Evolutionary conservation across 306 rosid species (phyloP), one percentile per base, ranked within the genome.

Genomic region (Sophora flavescens): DNA sequence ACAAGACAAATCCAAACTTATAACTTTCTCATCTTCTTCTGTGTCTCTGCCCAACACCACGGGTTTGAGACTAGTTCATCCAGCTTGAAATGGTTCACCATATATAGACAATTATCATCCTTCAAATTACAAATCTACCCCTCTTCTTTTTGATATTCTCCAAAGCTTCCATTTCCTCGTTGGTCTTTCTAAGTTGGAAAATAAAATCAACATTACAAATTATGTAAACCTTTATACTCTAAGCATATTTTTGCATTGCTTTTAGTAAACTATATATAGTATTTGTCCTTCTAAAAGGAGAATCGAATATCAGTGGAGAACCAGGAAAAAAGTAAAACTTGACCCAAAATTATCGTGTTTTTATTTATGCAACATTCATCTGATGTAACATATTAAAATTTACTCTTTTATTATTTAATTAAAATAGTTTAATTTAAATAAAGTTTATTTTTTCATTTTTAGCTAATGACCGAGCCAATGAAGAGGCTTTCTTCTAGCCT

Each of bases 1-100:
- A 78, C 18, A 74, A 51, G 84, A 87, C 86, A 77, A 67, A 47
- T 52, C 30, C 33, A 77, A 71, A 62, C 72, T 76, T 44, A 33
- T 59, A 45, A 53, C 45, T 59, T 26, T 39, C 68, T 76, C 77
- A 45, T 38, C 68, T 48, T 7, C 39, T 28, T 64, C 70, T 42
- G 51, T 60, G 48, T 75, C 17, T 75, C 17, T 79, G 44, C 71
- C 48, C 18, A 45, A 45, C 11, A 38, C 50, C 81, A 44, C 38
- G 62, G 70, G 4, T 63, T 16, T 62, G 42, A 63, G 59, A 45
- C 78, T 38, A 87, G 76, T 72, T 65, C 78, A 52, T 72, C 75
- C 50, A 57, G 16, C 58, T 18, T 74, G 50, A 32, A 17, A 51
- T 39, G 18, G 75, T 17, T 26, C 9, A 74, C 38, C 57, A 58